Base-by-base conservation (phyloP, 768 basidiomycete species). In the Pulveroboletus sp. region DNA sequence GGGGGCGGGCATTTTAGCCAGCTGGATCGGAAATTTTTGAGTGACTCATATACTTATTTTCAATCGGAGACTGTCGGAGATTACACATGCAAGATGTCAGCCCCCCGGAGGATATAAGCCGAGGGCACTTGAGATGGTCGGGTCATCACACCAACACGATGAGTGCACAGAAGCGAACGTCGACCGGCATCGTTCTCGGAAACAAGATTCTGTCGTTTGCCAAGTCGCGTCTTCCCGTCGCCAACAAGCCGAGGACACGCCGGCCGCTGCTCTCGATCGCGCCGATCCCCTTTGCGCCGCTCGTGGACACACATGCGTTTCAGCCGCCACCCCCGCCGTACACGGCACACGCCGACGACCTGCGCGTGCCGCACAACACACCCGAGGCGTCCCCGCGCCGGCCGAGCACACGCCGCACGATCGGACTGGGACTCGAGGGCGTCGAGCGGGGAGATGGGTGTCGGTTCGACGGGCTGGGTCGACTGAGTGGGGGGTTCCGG, bases 1-100 rank as follows among this genome's bases (percentile, higher is more conserved):
- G 53, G 54, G 32, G 50, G 56, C 11, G 57, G 67, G 66, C 68
- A 70, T 67, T 56, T 69, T 68, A 66, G 67, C 67, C 62, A 57
- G 42, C 6, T 45, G 13, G 21, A 51, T 50, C 14, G 17, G 1
- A 51, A 48, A 51, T 21, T 20, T 38, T 37, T 9, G 1, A 21
- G 5, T 5, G 3, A 6, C 0, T 45, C 17, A 54, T 52, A 58
- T 61, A 50, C 0, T 29, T 2, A 5, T 9, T 5, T 29, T 29
- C 4, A 9, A 29, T 29, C 27, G 27, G 5, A 4, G 27, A 4
- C 12, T 29, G 25, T n/a, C n/a, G n/a, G n/a, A n/a, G n/a, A n/a
- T n/a, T n/a, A n/a, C n/a, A n/a, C n/a, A n/a, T n/a, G n/a, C n/a
- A n/a, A n/a, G n/a, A 27, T 5, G 25, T 27, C 25, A 27, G 25